These are phyloP conservation scores for Cetradonia linearis DNA, from an alignment of 495 filamentous ascomycete species.

Conservation along the genomic window DNA sequence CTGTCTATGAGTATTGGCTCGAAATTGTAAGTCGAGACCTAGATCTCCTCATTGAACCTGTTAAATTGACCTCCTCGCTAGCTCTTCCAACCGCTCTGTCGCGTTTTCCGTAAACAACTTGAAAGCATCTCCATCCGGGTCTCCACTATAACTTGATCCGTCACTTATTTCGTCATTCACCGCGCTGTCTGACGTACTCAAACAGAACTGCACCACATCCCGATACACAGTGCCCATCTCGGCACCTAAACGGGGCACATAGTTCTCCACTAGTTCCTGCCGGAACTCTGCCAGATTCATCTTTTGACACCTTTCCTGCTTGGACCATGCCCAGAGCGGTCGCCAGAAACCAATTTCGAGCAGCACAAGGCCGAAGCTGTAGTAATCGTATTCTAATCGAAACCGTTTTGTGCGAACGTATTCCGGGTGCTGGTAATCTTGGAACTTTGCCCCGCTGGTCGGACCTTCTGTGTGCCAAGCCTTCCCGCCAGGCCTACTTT, in stretches of 20 bases:
- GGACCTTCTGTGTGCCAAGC: constrained; percentile 4
- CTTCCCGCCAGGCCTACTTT: constrained; percentile 20
- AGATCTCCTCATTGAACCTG: too few relatives aligned
- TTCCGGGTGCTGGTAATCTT: constrained; percentile 15
- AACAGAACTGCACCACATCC: background rate
- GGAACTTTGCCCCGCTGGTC: background rate
- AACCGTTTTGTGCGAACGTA: constrained; percentile 10
- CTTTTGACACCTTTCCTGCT: background rate
- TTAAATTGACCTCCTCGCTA: background rate
- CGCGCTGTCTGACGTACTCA: too few relatives aligned
- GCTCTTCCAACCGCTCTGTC: background rate
- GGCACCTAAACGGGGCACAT: background rate
- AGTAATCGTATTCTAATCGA: constrained; percentile 26
- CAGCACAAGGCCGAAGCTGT: constrained; percentile 24
- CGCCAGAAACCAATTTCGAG: constrained; percentile 26
- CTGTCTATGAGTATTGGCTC: too few relatives aligned
- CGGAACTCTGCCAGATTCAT: background rate
- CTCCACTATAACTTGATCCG: too few relatives aligned
- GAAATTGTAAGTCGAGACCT: too few relatives aligned
- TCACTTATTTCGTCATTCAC: too few relatives aligned
- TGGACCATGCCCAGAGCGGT: background rate
- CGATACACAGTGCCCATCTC: constrained; percentile 8
- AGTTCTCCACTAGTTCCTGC: background rate
- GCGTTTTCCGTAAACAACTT: background rate
- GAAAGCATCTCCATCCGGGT: background rate